phyloP scores from a whole-genome alignment of 768 basidiomycete species.

The Xerocomus brunneocitrinus region DNA sequence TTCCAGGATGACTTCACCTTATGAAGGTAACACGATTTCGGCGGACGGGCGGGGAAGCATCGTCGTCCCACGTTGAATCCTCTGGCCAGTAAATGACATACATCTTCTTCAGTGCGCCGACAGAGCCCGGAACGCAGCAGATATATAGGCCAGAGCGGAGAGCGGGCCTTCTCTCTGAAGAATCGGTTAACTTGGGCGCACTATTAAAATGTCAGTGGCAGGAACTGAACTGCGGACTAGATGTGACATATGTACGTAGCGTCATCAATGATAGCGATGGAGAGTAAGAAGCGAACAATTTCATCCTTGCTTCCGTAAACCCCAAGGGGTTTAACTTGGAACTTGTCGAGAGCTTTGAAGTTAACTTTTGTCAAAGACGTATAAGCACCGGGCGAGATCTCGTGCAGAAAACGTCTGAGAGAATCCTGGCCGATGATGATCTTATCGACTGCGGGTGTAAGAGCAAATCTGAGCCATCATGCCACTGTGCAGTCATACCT shows the following conservation, averaged over 20 bases:
- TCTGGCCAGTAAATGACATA: constrained; percentile 63
- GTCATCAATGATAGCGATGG: constrained; percentile 35
- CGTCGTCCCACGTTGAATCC: constrained; percentile 52
- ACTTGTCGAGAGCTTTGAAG: constrained; percentile 48
- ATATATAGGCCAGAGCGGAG: constrained; percentile 53
- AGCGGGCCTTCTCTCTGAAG: constrained; percentile 12
- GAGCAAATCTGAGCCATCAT: not conserved
- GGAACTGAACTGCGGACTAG: not conserved
- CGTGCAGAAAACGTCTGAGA: constrained; percentile 44
- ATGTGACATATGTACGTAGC: constrained; percentile 35
- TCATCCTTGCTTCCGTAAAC: constrained; percentile 53
- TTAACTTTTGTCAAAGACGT: constrained; percentile 52
- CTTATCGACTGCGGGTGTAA: constrained; percentile 47
- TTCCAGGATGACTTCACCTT: constrained; percentile 35
- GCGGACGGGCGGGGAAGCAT: constrained; percentile 41
- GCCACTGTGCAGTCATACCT: constrained; percentile 33
- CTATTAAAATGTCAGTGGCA: constrained; percentile 7
- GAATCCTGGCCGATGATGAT: constrained; percentile 56
- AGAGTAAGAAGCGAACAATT: constrained; percentile 44
- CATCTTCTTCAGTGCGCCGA: constrained; percentile 18
- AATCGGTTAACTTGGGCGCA: constrained; percentile 5
- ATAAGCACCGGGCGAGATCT: constrained; percentile 48
- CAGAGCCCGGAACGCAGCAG: constrained; percentile 21
- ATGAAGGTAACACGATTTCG: constrained; percentile 58
- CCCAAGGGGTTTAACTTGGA: constrained; percentile 45